Evolutionary conservation across 2,329 filamentous ascomycete species (phyloP).

Genomic region (Epichloe baconii): DNA sequence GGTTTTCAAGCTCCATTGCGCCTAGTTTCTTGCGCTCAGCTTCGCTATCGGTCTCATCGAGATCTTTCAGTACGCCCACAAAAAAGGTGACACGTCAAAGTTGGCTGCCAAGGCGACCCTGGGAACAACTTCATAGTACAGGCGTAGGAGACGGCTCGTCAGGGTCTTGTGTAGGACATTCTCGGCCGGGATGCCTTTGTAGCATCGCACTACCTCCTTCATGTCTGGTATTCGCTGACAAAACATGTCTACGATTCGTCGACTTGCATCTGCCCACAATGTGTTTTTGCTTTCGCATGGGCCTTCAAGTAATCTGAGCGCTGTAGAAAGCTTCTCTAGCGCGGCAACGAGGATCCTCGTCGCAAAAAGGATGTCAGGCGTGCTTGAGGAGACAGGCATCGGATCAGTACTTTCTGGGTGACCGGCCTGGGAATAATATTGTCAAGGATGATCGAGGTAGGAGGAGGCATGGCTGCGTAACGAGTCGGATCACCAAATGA

Average conservation of each 20-base stretch:
- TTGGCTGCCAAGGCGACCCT: conserved; percentile 69
- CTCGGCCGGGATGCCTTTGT: conserved; percentile 53
- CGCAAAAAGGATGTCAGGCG: conserved; percentile 76
- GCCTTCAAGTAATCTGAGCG: conserved; percentile 47
- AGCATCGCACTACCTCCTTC: conserved; percentile 65
- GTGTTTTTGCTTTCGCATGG: conserved; percentile 22
- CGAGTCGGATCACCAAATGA: conserved; percentile 55
- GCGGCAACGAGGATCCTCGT: conserved; percentile 66
- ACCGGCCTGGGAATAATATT: conserved; percentile 76
- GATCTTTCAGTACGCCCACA: conserved; percentile 49
- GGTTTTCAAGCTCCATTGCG: conserved; percentile 64
- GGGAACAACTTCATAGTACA: conserved; percentile 79
- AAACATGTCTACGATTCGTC: conserved; percentile 60
- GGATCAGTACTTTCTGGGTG: conserved; percentile 63
- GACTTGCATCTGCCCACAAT: conserved; percentile 57
- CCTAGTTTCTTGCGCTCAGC: conserved; percentile 39
- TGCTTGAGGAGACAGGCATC: conserved; percentile 66
- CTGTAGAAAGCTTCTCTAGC: conserved; percentile 60
- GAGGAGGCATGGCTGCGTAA: conserved; percentile 58
- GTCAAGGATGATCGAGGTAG: conserved; percentile 66
- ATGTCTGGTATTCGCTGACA: conserved; percentile 66
- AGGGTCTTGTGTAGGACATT: conserved; percentile 68
- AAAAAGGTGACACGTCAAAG: conserved; percentile 78
- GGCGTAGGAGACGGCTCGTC: conserved; percentile 59
- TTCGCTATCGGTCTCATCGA: conserved; percentile 42